Conservation (phyloP, 2,329 filamentous ascomycete species). For the Nemania abortiva region DNA sequence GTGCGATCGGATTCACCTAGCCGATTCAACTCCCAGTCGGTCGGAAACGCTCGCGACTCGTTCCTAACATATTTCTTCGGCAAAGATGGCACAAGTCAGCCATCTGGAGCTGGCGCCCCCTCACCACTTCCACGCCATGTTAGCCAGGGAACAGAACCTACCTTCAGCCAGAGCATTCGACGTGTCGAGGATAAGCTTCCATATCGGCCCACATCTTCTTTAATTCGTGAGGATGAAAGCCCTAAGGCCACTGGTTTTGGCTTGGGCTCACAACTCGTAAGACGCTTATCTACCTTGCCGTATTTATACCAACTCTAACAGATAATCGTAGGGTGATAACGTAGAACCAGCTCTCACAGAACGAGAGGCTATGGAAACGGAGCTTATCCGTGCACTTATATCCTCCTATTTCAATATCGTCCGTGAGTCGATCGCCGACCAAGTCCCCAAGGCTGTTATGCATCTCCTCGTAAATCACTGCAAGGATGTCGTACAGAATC, state of each 20-base stretch:
- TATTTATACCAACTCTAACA: constrained; percentile 38
- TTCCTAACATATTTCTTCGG: constrained; percentile 99
- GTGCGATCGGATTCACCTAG: constrained; percentile 71
- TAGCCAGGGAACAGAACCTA: constrained; percentile 82
- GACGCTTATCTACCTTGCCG: constrained; percentile 49
- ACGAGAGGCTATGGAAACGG: constrained; percentile 95
- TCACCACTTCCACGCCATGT: constrained; percentile 71
- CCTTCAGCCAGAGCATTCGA: constrained; percentile 85
- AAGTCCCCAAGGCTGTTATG: constrained; percentile 99
- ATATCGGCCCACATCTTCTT: constrained; percentile 61
- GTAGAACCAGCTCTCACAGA: constrained; percentile 92
- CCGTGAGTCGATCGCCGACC: constrained; percentile 96
- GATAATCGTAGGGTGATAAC: constrained; percentile 61
- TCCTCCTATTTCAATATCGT: constrained; percentile 99
- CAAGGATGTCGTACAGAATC: constrained; percentile 97
- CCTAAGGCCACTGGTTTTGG: constrained; percentile 54
- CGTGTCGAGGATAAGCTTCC: constrained; percentile 71
- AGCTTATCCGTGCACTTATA: constrained; percentile 95
- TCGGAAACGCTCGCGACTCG: constrained; percentile 81
- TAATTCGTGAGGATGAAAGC: constrained; percentile 54
- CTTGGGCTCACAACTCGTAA: constrained; percentile 70
- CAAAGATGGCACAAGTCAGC: constrained; percentile 79
- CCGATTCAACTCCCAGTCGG: constrained; percentile 68
- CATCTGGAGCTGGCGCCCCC: constrained; percentile 57
- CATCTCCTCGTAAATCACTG: constrained; percentile 98